Conservation (phyloP, 129 eudicot species). For the Flaveria ramosissima region DNA sequence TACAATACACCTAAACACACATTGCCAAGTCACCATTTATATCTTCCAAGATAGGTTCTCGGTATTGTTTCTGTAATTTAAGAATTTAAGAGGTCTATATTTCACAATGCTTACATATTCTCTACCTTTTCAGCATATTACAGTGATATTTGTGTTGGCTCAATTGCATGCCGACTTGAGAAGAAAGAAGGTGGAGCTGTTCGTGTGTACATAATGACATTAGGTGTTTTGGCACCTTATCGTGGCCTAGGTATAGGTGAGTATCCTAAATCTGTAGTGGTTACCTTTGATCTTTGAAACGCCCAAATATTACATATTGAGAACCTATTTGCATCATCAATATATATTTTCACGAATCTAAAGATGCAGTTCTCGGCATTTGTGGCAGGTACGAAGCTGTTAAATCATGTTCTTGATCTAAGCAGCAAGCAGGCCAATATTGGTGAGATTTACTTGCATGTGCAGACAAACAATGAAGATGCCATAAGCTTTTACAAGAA, state of each 20-base stretch:
- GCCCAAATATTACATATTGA: slow-evolving; percentile 13
- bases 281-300: slow-evolving; percentile 6
- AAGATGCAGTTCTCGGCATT: slow-evolving; percentile 8
- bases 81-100: not conserved
- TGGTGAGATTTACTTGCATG: slow-evolving; percentile 90
- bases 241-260: slow-evolving; percentile 93
- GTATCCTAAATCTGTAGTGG: slow-evolving; percentile 32
- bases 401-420: slow-evolving; percentile 79
- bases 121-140: slow-evolving; percentile 70
- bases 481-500: slow-evolving; percentile 93
- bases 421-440: slow-evolving; percentile 84
- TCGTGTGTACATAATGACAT: slow-evolving; percentile 93
- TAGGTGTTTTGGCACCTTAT: slow-evolving; percentile 98
- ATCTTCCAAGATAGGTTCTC: not conserved
- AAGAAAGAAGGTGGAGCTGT: slow-evolving; percentile 84
- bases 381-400: slow-evolving; percentile 71
- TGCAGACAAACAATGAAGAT: slow-evolving; percentile 95
- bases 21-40: no score
- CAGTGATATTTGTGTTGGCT: slow-evolving; percentile 94
- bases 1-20: no score
- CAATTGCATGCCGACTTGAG: slow-evolving; percentile 94
- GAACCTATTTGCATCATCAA: slow-evolving; percentile 9
- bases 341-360: not conserved
- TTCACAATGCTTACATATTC: not conserved
- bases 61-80: not conserved